Conservation (phyloP, 768 basidiomycete genomes). For the Mycena leptocephala region DNA sequence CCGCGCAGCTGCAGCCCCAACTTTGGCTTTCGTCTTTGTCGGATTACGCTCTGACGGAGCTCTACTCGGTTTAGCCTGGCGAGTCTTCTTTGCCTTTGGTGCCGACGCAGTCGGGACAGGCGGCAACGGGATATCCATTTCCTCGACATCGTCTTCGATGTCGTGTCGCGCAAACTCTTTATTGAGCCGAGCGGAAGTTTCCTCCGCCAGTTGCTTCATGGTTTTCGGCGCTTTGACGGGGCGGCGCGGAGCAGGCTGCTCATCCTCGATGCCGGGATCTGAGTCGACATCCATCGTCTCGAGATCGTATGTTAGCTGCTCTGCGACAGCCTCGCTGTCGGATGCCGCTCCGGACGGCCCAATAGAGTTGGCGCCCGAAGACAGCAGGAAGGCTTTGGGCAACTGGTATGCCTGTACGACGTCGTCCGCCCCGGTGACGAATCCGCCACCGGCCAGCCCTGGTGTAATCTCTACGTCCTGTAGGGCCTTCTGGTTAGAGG, state of each 20-base stretch:
- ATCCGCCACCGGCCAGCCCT: slow-evolving; percentile 61
- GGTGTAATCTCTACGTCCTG: slow-evolving; percentile 32
- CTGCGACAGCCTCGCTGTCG: slow-evolving; percentile 40
- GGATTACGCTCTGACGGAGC: slow-evolving; percentile 22
- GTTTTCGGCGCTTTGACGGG: slow-evolving; percentile 62
- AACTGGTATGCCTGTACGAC: slow-evolving; percentile 83
- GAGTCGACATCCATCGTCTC: slow-evolving; percentile 55
- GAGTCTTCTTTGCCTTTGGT: slow-evolving; percentile 29
- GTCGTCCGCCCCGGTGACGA: slow-evolving; percentile 78
- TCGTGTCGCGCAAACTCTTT: slow-evolving; percentile 29
- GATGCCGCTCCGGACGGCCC: slow-evolving; percentile 33
- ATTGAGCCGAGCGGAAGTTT: slow-evolving; percentile 39
- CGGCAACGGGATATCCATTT: background rate
- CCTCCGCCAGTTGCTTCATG: slow-evolving; percentile 78
- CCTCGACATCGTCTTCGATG: slow-evolving; percentile 12
- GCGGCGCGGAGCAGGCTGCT: background rate
- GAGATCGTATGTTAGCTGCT: slow-evolving; percentile 54
- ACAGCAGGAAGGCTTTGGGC: slow-evolving; percentile 59
- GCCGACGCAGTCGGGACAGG: slow-evolving; percentile 16
- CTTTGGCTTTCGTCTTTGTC: slow-evolving; percentile 31
- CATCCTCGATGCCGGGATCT: slow-evolving; percentile 50
- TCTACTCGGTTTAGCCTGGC: slow-evolving; percentile 27
- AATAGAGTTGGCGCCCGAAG: slow-evolving; percentile 26
- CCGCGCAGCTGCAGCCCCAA: slow-evolving; percentile 40
- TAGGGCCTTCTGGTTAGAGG: background rate